These are phyloP conservation scores for Houttuynia cordata DNA, from an alignment of 164 flowering plant genomes.

Conservation along the genomic window DNA sequence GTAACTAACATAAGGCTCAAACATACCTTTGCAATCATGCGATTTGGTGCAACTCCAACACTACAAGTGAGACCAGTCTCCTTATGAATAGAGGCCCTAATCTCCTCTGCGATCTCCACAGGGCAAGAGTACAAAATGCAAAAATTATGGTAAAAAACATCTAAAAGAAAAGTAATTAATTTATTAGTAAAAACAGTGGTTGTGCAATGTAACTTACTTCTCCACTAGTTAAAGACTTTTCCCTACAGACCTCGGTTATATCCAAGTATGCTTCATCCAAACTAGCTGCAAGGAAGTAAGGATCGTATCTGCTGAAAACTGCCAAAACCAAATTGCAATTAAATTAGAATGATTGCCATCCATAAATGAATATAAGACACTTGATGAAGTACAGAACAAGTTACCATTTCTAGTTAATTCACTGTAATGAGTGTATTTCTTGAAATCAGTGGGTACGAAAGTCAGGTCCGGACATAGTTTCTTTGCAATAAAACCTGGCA, in stretches of 20 bases:
- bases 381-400: not conserved
- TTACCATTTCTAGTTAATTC: constrained; percentile 82
- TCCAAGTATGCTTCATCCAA: constrained; percentile 98
- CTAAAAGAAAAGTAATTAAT: not conserved
- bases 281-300: constrained; percentile 74
- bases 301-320: constrained; percentile 83
- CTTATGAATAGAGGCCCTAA: constrained; percentile 43
- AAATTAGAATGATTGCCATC: not conserved
- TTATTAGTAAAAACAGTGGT: not conserved
- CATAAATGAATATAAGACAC: constrained; percentile 1
- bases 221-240: constrained; percentile 38
- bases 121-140: constrained; percentile 1
- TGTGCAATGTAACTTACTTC: constrained; percentile 44
- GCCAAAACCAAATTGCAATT: constrained; percentile 1
- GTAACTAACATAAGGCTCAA: not conserved
- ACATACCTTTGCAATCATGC: constrained; percentile 86
- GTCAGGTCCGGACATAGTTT: constrained; percentile 85
- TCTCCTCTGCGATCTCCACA: constrained; percentile 73
- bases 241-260: constrained; percentile 66
- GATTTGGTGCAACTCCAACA: constrained; percentile 95
- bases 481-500: constrained; percentile 98
- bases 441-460: constrained; percentile 76
- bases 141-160: not conserved
- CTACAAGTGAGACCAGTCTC: constrained; percentile 96
- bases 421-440: constrained; percentile 77